Base-by-base conservation (phyloP, 2,329 filamentous ascomycete genomes). In the Pleochaeta shiraiana region DNA sequence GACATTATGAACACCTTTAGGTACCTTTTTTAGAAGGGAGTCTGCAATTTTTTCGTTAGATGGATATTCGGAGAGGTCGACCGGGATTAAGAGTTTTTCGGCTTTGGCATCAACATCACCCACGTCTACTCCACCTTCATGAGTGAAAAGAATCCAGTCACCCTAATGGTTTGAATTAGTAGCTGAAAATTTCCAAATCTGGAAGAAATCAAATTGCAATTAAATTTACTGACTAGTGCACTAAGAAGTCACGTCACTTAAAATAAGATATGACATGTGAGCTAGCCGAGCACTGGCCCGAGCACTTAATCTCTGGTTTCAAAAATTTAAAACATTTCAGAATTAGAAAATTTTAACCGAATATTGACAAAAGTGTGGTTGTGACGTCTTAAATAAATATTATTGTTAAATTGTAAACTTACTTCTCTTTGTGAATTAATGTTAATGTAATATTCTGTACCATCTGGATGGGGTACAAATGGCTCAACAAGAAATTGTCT, bases 381-480 rank as follows among this genome's bases (percentile, higher is more conserved):
- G n/a, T n/a, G n/a, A n/a, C n/a, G n/a, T n/a, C n/a, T n/a, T n/a
- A n/a, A n/a, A n/a, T n/a, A n/a, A n/a, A n/a, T n/a, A n/a, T n/a
- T n/a, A n/a, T n/a, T n/a, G n/a, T n/a, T n/a, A 66, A 66, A 67
- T 63, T 43, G 37, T 64, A 85, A 90, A 85, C 61, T 50, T 85
- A 97, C 93, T 86, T 97, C 93, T 81, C 93, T 88, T 74, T 95
- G 91, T 68, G 93, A 97, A 84, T 96, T 93, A 81, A 98, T 98
- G 85, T 96, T 96, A 81, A 98, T 95, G 80, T 98, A 98, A 81
- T 97, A 97, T 79, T 98, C 93, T 69, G 92, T 96, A 76, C 90
- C 87, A 72, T 90, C 83, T 69, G 91, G 87, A 78, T 98, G 93
- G 73, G 92, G 93, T 68, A 97, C 91, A 74, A 98, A 97, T 63